Evolutionary conservation across 2,329 filamentous ascomycete genomes (phyloP).

Genomic region (Colletotrichum sublineola): DNA sequence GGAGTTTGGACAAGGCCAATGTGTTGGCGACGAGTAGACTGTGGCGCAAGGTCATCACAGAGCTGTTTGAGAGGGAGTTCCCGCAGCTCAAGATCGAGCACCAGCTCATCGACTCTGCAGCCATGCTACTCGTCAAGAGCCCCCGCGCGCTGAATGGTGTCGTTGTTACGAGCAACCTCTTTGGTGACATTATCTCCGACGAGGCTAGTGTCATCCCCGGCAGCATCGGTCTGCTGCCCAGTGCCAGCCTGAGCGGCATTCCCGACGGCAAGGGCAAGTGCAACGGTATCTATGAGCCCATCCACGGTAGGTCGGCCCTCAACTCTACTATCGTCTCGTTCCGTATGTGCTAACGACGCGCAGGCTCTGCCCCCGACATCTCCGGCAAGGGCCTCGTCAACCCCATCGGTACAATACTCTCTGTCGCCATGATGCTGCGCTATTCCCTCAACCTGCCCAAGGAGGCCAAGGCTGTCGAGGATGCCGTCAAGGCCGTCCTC

Average conservation of each 20-base stretch:
- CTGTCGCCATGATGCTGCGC: slow-evolving; percentile 94
- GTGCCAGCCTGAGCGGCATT: slow-evolving; percentile 86
- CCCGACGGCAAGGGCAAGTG: slow-evolving; percentile 87
- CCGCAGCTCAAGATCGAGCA: slow-evolving; percentile 86
- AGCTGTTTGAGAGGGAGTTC: slow-evolving; percentile 90
- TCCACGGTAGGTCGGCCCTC: slow-evolving; percentile 76
- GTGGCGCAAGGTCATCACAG: slow-evolving; percentile 88
- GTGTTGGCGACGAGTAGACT: slow-evolving; percentile 90
- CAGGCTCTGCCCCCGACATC: slow-evolving; percentile 92
- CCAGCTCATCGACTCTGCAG: slow-evolving; percentile 95
- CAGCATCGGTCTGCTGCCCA: slow-evolving; percentile 88
- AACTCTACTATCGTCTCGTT: background rate
- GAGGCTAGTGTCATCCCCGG: slow-evolving; percentile 96
- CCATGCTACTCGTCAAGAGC: slow-evolving; percentile 98
- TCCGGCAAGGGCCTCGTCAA: slow-evolving; percentile 87
- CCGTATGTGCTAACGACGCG: background rate
- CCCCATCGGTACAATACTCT: slow-evolving; percentile 91
- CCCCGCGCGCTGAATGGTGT: slow-evolving; percentile 89
- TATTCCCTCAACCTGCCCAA: slow-evolving; percentile 87
- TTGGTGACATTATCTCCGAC: slow-evolving; percentile 96
- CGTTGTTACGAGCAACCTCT: slow-evolving; percentile 92
- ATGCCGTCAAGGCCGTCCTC: slow-evolving; percentile 83
- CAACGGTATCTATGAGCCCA: slow-evolving; percentile 97
- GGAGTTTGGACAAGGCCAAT: slow-evolving; percentile 95
- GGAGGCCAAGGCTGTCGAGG: slow-evolving; percentile 84